These are phyloP conservation scores for Porcisia deanei DNA, from an alignment of 208 protist species.

Conservation along the genomic window DNA sequence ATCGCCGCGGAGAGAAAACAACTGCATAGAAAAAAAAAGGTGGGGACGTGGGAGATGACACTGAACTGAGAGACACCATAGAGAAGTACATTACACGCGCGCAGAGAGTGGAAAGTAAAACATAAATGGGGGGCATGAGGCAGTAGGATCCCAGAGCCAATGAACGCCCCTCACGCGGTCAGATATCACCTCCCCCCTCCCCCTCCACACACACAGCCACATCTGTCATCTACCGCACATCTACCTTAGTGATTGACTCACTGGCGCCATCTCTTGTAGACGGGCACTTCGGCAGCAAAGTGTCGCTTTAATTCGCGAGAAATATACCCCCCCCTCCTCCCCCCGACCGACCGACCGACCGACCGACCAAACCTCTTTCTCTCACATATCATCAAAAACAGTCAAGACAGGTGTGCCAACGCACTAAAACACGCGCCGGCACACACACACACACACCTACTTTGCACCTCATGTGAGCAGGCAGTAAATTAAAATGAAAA, in stretches of 20 bases:
- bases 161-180: background rate
- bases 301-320: background rate
- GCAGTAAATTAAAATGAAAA: background rate
- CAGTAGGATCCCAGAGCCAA: background rate
- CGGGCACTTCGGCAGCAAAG: background rate
- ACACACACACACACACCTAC: background rate
- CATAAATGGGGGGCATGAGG: background rate
- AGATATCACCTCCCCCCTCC: background rate
- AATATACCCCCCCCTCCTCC: background rate
- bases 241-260: background rate
- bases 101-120: background rate
- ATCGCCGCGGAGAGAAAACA: background rate
- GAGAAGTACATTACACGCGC: background rate
- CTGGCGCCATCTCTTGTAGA: background rate
- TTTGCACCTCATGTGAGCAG: background rate
- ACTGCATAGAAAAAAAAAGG: background rate
- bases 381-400: background rate
- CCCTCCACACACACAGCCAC: background rate
- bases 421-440: constrained; percentile 1
- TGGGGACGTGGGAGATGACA: background rate
- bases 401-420: background rate
- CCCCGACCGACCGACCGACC: background rate
- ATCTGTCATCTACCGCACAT: background rate
- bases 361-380: background rate
- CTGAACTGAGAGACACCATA: background rate